These are phyloP conservation scores for Schizosaccharomyces pombe DNA, from an alignment of 805 yeast species.

Conservation along the genomic window DNA sequence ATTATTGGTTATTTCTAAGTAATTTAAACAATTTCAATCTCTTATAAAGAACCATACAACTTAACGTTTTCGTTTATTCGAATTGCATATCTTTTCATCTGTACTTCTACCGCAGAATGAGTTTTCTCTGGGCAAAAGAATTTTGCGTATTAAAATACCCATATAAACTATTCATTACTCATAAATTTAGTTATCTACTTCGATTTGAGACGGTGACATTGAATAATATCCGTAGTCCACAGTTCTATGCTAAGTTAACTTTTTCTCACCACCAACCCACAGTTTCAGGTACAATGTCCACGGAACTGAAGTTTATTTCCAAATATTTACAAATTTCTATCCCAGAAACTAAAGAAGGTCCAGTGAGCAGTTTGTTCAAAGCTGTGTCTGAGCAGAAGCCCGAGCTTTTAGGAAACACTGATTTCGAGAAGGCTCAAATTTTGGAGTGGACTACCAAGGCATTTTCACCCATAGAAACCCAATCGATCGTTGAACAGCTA, in stretches of 20 bases:
- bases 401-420: neutral
- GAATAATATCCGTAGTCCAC: too few species aligned
- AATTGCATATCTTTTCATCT: too few species aligned
- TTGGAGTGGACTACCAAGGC: constrained; percentile 2
- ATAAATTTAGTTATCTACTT: too few species aligned
- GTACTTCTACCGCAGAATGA: too few species aligned
- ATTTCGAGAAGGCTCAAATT: neutral
- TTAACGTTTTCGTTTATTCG: too few species aligned
- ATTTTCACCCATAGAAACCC: neutral
- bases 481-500: neutral
- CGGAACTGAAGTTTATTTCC: neutral
- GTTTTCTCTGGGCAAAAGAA: too few species aligned
- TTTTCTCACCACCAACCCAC: neutral
- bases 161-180: too few species aligned
- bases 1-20: too few species aligned
- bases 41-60: too few species aligned
- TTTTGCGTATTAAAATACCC: too few species aligned
- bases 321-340: neutral
- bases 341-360: neutral
- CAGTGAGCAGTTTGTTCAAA: neutral
- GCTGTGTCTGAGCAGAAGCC: neutral
- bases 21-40: too few species aligned
- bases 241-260: neutral
- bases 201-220: too few species aligned
- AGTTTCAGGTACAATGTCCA: neutral